Evolutionary conservation across 2,329 filamentous ascomycete species (phyloP), one percentile per base, ranked within the genome.

Genomic region (Fusarium foetens): DNA sequence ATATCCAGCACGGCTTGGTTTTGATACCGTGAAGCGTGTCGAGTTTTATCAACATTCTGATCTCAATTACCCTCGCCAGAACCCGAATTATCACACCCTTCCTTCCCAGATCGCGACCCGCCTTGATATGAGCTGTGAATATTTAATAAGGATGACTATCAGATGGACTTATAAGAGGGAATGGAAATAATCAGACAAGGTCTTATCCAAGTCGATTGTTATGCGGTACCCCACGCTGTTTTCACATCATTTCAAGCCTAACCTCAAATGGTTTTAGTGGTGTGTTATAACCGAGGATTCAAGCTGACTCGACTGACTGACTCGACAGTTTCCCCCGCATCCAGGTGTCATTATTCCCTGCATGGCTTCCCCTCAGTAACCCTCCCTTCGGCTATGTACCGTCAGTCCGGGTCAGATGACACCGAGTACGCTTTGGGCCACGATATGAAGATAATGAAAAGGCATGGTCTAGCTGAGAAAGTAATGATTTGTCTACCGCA

Each of bases 261-360:
- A 49, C n/a, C 29, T 23, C 4, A 19, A 49, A 49, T 19, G n/a
- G 35, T 6, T 9, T 13, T 25, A 38, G 51, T n/a, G 19, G 13
- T 27, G 19, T 11, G 6, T 39, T 21, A 53, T 27, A 27, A 53
- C 36, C 33, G 52, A 39, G 42, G 35, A 35, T 25, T 38, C 21
- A 36, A 51, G 43, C 52, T 63, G 60, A 63, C 60, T 58, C 52
- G 52, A 46, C 43, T 42, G 19, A 33, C 36, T 63, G 60, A 63
- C 60, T 63, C 60, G 52, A 36, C 8, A 19, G 16, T 5, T 25
- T 39, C 10, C 55, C 43, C 33, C 55, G 14, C 42, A 39, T 14
- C 14, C 52, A 6, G 4, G 3, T 55, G 52, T 39, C 51, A 53
- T 39, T 33, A 19, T 49, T 23, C n/a, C 46, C 29, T 49, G 29